A percentile compares a stretch with the other conserved stretches of the same genome.
Evolutionary conservation across 345 rosid species (phyloP).

Genomic region (Atalantia buxifolia): DNA sequence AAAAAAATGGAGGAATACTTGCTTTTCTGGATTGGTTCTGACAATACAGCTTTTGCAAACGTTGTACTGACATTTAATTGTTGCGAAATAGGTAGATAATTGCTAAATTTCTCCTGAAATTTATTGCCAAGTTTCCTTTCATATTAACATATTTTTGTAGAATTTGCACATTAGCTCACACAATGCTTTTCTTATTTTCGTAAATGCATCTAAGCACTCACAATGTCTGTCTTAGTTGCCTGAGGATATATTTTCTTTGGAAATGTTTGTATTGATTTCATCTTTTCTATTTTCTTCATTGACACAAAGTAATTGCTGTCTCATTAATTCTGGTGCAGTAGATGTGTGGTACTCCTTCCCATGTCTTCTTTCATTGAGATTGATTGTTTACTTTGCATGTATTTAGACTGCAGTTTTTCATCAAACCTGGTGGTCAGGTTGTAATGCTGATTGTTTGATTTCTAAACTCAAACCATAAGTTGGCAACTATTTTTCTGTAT

Average conservation of each 20-base stretch:
- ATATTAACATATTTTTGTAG: too few species aligned
- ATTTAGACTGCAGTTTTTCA: not conserved
- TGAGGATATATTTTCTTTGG: not conserved
- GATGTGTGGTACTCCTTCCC: not conserved
- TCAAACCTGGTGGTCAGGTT: not conserved
- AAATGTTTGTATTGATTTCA: not conserved
- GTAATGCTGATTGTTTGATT: not conserved
- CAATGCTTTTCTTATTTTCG: not conserved
- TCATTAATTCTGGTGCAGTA: not conserved
- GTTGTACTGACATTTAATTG: constrained; percentile 74
- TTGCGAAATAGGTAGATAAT: constrained; percentile 72
- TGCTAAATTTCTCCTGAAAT: constrained; percentile 6
- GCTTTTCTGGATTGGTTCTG: constrained; percentile 79
- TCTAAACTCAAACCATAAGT: not conserved
- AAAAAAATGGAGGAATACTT: constrained; percentile 61
- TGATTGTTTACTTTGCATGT: constrained; percentile 2
- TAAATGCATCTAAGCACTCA: not conserved
- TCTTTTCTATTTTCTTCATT: not conserved
- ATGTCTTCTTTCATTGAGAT: not conserved
- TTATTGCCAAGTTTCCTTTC: not conserved
- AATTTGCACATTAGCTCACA: too few species aligned
- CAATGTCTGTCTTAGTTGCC: not conserved
- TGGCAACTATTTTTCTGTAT: not conserved
- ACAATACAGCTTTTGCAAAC: constrained; percentile 76
- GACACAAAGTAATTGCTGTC: not conserved